Base-by-base conservation (phyloP, 108 stramenopile genomes). In the Skeletonema menzelii region DNA sequence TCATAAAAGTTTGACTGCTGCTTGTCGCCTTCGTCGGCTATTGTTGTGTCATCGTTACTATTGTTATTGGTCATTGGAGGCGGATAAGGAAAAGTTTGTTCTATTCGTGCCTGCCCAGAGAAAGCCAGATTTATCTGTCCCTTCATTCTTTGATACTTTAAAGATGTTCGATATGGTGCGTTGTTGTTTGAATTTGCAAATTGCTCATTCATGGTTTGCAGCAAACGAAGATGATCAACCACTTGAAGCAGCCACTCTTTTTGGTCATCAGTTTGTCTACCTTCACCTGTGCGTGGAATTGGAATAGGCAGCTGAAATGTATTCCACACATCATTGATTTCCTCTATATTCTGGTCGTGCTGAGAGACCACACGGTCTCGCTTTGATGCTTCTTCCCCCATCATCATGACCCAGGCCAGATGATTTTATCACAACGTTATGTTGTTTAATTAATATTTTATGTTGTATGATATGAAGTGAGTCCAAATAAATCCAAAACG, bases 221-320 rank as follows among this genome's bases (percentile, higher is more conserved):
- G 35, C n/a, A 70, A 60, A 64, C 69, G 77, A 44, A 77, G 69
- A 7, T 70, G 53, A 35, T 77, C 64, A 40, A 70, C 35, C 24
- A 56, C 27, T 26, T 60, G 62, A 30, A 59, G 58, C 1, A 71
- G 44, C 69, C 69, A 70, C 24, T 58, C 58, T 28, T 77, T 64
- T 5, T 62, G 35, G 12, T 19, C 27, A 65, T 30, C 47, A 46
- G 13, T 40, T 42, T 37, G 14, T 38, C 40, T 38, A 27, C 46
- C 27, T 38, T 61, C 27, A 27, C 46, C 27, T 38, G 53, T 30
- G 61, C 5, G 32, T 46, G 59, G 42, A 27, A 66, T 49, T 22
- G 74, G 74, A 27, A 74, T 56, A 24, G 73, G 63, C 19, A 75
- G 40, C 3, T 65, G 74, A 61, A 75, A 75, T 14, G 42, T 67